Evolutionary conservation across 768 basidiomycete species (phyloP).

Genomic region (Podaxis sp.): DNA sequence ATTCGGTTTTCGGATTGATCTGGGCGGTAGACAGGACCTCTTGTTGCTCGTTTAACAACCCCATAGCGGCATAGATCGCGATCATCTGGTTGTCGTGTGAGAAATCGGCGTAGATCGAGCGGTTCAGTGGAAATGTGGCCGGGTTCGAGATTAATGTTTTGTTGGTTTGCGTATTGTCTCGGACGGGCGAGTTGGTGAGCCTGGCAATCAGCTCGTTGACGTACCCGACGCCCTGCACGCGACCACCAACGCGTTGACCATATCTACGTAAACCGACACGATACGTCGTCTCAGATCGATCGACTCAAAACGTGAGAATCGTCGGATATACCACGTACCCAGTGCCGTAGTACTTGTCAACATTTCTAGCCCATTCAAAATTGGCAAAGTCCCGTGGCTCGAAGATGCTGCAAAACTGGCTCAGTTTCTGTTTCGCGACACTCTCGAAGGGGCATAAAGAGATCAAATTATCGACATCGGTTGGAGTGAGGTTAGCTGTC

Average conservation of each 20-base stretch:
- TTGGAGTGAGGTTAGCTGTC: conserved; percentile 43
- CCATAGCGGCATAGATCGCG: conserved; percentile 66
- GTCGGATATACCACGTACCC: conserved; percentile 41
- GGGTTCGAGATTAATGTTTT: conserved; percentile 60
- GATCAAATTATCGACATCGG: conserved; percentile 59
- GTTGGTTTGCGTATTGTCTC: conserved; percentile 74
- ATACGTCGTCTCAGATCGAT: not conserved
- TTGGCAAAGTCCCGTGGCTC: conserved; percentile 53
- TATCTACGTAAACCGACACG: conserved; percentile 35
- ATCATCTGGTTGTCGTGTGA: conserved; percentile 86
- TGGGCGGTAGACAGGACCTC: conserved; percentile 27
- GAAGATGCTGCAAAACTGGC: conserved; percentile 77
- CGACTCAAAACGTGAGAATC: not conserved
- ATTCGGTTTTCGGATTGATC: conserved; percentile 35
- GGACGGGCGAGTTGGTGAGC: conserved; percentile 57
- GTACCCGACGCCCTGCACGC: conserved; percentile 81
- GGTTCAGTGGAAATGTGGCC: conserved; percentile 66
- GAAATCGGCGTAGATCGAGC: conserved; percentile 72
- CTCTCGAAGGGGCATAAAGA: conserved; percentile 80
- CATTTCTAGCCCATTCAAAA: conserved; percentile 67
- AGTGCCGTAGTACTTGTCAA: conserved; percentile 78
- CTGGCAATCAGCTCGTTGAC: conserved; percentile 89
- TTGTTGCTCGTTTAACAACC: conserved; percentile 38
- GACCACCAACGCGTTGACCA: conserved; percentile 59
- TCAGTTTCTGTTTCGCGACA: conserved; percentile 39